Evolutionary conservation across 2,329 filamentous ascomycete genomes (phyloP), one percentile per base, ranked within the genome.

Genomic region (Fusarium circinatum): DNA sequence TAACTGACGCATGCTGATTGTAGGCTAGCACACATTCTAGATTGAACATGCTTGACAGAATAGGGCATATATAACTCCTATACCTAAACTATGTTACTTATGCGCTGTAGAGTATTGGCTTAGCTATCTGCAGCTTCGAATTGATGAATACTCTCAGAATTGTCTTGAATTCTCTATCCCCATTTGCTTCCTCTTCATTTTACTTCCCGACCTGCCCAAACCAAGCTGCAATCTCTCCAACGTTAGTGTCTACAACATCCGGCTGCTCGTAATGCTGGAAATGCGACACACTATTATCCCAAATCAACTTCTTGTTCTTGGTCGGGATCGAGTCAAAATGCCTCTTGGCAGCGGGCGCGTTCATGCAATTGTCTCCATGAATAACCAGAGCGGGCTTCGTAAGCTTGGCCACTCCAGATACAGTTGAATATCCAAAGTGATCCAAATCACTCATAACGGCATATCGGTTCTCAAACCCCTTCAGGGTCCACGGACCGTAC

Each of bases 361-460:
- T 56, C 52, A 56, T 56, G 22, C 52, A 56, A 42, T 56, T 56
- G 17, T 56, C 52, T 20, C 52, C 52, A 32, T 56, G 52, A 11
- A 42, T 42, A 7, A 56, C 52, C 14, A 42, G 20, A 15, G 52
- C 52, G 3, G 38, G 52, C 11, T 56, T 56, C 3, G 38, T 42
- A 3, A 56, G 52, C 28, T 32, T 56, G 10, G 52, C 38, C 8
- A 56, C 52, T 11, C 52, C 52, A 41, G 52, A 11, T 3, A 56
- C 52, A 14, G 52, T 56, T 3, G 52, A 42, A 42, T 56, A 56
- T 15, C 52, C 22, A 30, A 56, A 56, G 15, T 56, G 38, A 32
- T 56, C 52, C 36, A 56, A 4, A 32, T 56, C 52, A 42, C 52
- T 56, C 38, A 56, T 56, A 5, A 56, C 52, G 5, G 52, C 52